A percentile compares a stretch with the other conserved stretches of the same genome.
These are phyloP conservation scores for Elsinoe necatrix DNA, from an alignment of 2,329 filamentous ascomycete species.

Conservation along the genomic window DNA sequence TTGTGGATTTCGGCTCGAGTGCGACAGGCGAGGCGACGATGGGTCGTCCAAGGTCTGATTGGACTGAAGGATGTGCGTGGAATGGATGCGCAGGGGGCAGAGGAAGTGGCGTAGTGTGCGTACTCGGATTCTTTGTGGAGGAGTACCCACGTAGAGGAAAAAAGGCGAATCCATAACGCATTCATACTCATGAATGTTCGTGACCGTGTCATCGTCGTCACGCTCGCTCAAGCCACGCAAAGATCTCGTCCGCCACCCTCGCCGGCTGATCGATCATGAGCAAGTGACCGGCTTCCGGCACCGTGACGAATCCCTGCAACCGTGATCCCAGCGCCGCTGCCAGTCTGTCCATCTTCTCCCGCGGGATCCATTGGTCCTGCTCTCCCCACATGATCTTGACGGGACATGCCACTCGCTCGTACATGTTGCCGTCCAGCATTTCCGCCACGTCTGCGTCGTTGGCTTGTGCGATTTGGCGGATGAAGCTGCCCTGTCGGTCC, in stretches of 20 bases:
- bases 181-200: no score
- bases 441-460: constrained; percentile 33
- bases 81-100: no score
- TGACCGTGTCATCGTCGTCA: no score
- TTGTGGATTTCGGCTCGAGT: no score
- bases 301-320: constrained; percentile 29
- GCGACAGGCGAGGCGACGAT: no score
- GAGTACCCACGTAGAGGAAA: no score
- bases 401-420: constrained; percentile 26
- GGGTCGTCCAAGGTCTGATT: no score
- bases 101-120: no score
- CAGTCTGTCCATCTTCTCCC: constrained; percentile 31
- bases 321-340: constrained; percentile 25
- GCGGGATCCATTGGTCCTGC: constrained; percentile 38
- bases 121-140: no score
- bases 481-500: constrained; percentile 31
- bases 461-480: constrained; percentile 35
- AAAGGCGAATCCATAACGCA: no score
- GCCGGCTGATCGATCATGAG: constrained; percentile 38
- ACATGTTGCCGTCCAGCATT: constrained; percentile 31
- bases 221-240: constrained; percentile 25
- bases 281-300: constrained; percentile 38
- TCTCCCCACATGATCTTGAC: constrained; percentile 40
- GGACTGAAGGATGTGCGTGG: no score
- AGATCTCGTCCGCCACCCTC: constrained; percentile 34